Evolutionary conservation across 2,329 filamentous ascomycete species (phyloP).

Genomic region (Aureobasidium uvarum): DNA sequence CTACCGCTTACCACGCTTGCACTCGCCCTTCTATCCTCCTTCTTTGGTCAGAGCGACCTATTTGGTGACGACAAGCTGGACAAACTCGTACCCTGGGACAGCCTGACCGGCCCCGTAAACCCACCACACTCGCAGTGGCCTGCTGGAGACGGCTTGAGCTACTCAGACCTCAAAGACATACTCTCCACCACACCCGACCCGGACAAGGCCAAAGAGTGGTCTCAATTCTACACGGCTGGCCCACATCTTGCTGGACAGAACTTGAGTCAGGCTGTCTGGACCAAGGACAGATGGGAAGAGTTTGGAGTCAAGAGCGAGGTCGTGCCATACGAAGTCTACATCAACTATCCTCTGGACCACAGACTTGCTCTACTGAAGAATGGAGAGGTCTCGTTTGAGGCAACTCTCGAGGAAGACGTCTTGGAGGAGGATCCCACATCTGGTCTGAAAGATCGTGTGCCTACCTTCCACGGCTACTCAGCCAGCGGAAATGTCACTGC

Average conservation of each 20-base stretch:
- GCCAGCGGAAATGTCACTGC: conserved; percentile 89
- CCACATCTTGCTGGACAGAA: conserved; percentile 55
- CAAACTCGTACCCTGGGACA: conserved; percentile 7
- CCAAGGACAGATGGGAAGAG: conserved; percentile 49
- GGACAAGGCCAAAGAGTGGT: conserved; percentile 52
- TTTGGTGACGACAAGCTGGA: conserved; percentile 38
- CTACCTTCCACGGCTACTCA: conserved; percentile 83
- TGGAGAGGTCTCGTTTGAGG: conserved; percentile 45
- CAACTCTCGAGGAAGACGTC: conserved; percentile 78
- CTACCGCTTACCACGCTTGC: conserved; percentile 42
- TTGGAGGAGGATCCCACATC: conserved; percentile 80
- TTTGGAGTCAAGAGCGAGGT: conserved; percentile 49
- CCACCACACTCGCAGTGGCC: conserved; percentile 44
- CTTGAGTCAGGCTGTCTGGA: conserved; percentile 53
- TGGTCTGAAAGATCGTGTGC: conserved; percentile 32
- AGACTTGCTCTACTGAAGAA: conserved; percentile 47
- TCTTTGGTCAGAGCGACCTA: conserved; percentile 37
- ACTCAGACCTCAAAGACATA: conserved; percentile 55
- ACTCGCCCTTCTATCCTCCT: conserved; percentile 42
- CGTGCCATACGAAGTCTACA: conserved; percentile 52
- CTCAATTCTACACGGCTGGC: conserved; percentile 52
- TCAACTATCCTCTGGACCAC: conserved; percentile 53
- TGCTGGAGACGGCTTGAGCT: conserved; percentile 49
- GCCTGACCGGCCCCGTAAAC: conserved; percentile 31
- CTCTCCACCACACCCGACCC: conserved; percentile 55